Evolutionary conservation across 768 basidiomycete genomes (phyloP).

Genomic region (Podaxis sp.): DNA sequence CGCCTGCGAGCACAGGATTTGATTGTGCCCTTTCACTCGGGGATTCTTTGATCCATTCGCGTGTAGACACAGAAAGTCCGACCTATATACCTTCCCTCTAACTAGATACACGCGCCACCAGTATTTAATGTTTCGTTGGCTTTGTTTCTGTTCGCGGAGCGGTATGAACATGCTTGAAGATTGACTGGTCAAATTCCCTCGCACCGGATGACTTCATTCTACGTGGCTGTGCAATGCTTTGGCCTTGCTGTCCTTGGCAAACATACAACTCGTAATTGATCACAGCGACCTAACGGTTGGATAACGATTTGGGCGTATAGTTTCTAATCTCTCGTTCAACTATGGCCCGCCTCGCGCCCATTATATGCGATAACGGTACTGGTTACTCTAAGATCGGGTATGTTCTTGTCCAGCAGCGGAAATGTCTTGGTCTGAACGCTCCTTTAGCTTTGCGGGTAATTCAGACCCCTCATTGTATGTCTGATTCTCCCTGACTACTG

Average conservation of each 20-base stretch:
- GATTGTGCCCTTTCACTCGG: not conserved
- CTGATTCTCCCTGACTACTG: conserved; percentile 1
- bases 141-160: no score
- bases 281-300: not conserved
- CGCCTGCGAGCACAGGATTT: no score
- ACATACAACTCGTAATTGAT: conserved; percentile 12
- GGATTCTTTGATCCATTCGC: no score
- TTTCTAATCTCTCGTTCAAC: conserved; percentile 12
- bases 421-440: conserved; percentile 10
- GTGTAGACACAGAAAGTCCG: not conserved
- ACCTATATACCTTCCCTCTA: not conserved
- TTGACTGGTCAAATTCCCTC: not conserved
- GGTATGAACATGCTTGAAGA: no score
- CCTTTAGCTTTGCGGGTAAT: conserved; percentile 89
- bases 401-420: conserved; percentile 22
- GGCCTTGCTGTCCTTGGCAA: conserved; percentile 15
- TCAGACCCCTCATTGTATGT: conserved; percentile 97
- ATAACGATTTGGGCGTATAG: conserved; percentile 4
- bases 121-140: no score
- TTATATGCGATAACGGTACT: conserved; percentile 98
- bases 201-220: not conserved
- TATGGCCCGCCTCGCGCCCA: conserved; percentile 88
- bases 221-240: conserved; percentile 11
- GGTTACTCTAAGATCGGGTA: conserved; percentile 98
- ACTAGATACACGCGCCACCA: no score